Conservation (phyloP, 352 stramenopile genomes). For the Halophytophthora polymorphica region DNA sequence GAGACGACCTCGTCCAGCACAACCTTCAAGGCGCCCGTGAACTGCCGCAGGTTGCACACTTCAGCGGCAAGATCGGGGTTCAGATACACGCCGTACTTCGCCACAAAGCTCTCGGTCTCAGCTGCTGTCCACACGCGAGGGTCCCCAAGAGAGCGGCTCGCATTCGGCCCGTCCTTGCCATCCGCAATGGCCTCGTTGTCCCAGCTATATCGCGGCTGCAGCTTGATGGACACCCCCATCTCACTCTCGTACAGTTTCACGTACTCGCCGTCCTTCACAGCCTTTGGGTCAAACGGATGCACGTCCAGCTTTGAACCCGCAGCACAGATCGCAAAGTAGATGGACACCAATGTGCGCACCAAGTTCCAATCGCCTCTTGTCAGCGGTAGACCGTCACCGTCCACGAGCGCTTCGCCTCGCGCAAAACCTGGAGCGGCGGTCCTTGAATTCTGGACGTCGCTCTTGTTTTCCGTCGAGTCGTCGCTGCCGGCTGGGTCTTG, state of each 20-base stretch:
- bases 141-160: conserved; percentile 3
- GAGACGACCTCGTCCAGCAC: conserved; percentile 79
- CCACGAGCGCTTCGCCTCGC: conserved; percentile 64
- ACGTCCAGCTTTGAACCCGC: conserved; percentile 49
- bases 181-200: conserved; percentile 1
- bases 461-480: conserved; percentile 25
- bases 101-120: conserved; percentile 71
- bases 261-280: conserved; percentile 12
- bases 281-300: conserved; percentile 32
- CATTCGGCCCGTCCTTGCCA: conserved; percentile 7
- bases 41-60: conserved; percentile 69
- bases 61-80: conserved; percentile 80
- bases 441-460: conserved; percentile 14
- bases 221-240: conserved; percentile 52
- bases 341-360: conserved; percentile 72
- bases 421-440: conserved; percentile 37
- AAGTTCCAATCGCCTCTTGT: conserved; percentile 82
- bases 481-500: conserved; percentile 38
- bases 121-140: conserved; percentile 25
- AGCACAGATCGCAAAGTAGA: conserved; percentile 72
- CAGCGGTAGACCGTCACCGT: conserved; percentile 74
- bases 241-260: conserved; percentile 57
- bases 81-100: conserved; percentile 83
- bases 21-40: conserved; percentile 58
- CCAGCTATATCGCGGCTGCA: conserved; percentile 39